phyloP scores from a whole-genome alignment of 2,329 filamentous ascomycete species.

The Hymenotorrendiella dingleyae region DNA sequence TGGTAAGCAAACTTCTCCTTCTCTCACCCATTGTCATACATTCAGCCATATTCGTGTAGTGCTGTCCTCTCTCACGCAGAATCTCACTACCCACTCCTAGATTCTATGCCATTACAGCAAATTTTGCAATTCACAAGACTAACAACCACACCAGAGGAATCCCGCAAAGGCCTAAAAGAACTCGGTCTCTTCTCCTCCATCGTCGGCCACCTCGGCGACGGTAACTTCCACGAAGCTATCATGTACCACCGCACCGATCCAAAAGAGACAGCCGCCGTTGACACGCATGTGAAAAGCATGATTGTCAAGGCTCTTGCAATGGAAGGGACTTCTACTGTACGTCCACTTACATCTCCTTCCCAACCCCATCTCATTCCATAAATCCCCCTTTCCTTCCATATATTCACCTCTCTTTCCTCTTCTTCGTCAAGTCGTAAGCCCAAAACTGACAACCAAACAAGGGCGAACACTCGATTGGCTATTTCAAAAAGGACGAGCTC shows the following conservation, averaged over 20 bases:
- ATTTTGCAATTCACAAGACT: background rate
- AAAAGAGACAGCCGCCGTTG: slow-evolving; percentile 65
- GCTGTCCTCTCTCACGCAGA: too few species aligned
- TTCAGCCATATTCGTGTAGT: too few species aligned
- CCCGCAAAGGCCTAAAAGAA: slow-evolving; percentile 79
- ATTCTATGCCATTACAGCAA: too few species aligned
- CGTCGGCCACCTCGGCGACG: slow-evolving; percentile 84
- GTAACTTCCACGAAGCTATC: slow-evolving; percentile 57
- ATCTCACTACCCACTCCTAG: too few species aligned
- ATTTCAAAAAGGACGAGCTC: slow-evolving; percentile 53
- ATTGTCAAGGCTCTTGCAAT: slow-evolving; percentile 80
- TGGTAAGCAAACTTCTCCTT: slow-evolving; percentile 66
- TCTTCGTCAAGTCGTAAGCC: too few species aligned
- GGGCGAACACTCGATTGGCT: slow-evolving; percentile 78
- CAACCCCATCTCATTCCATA: too few species aligned
- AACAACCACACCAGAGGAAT: slow-evolving; percentile 45
- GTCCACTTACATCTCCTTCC: background rate
- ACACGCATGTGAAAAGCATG: slow-evolving; percentile 79
- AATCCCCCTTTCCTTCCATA: too few species aligned
- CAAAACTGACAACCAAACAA: slow-evolving; percentile 2
- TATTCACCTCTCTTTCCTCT: too few species aligned
- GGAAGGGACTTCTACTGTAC: slow-evolving; percentile 77
- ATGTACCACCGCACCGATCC: slow-evolving; percentile 73
- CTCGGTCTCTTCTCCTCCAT: slow-evolving; percentile 79
- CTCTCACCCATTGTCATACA: background rate